Evolutionary conservation across 2,329 filamentous ascomycete genomes (phyloP), one percentile per base, ranked within the genome.

Genomic region (Monosporascus sp.): DNA sequence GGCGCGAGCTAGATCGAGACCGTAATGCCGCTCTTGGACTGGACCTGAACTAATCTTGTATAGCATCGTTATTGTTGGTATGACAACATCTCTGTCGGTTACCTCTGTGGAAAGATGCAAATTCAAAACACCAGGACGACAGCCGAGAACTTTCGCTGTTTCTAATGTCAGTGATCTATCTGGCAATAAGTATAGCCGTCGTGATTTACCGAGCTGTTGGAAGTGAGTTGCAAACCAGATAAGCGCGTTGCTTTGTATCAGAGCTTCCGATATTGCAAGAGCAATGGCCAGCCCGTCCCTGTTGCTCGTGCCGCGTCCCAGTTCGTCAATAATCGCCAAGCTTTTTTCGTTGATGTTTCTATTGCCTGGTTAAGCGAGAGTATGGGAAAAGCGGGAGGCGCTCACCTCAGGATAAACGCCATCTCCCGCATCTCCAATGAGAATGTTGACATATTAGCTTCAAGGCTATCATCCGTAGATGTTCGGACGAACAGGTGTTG

Each of bases 221-320:
- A 97, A 99, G 66, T 99, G 95, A 0, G 94, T 97, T 2, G 88
- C 91, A 70, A 99, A 99, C 86, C 91, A 97, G 0, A 97, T 84
- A 0, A 89, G 78, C 0, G 91, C 86, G 55, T 84, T 80, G 60
- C 84, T 94, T 55, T 91, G 82, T 5, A 97, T 81, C 3, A 99
- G 76, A 0, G 89, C 89, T 73, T 97, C 94, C 0, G 92, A 87
- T 64, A 97, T 91, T 2, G 92, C 89, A 48, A 97, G 78, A 1
- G 94, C 91, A 64, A 99, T 95, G 0, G 91, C 87, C 1, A 97
- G 74, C 0, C 94, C 94, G 65, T 99, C 94, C 24, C 86, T 80
- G 0, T 89, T 93, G 65, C 90, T 94, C 0, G 94, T 99, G 1
- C 91, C 93, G 27, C 94, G 82, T 0, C 94, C 93, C 3, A 99